Percentiles rank a stretch among this genome's conserved stretches.
These are phyloP conservation scores for Vigna radiata DNA, from an alignment of 306 rosid species.

Conservation along the genomic window DNA sequence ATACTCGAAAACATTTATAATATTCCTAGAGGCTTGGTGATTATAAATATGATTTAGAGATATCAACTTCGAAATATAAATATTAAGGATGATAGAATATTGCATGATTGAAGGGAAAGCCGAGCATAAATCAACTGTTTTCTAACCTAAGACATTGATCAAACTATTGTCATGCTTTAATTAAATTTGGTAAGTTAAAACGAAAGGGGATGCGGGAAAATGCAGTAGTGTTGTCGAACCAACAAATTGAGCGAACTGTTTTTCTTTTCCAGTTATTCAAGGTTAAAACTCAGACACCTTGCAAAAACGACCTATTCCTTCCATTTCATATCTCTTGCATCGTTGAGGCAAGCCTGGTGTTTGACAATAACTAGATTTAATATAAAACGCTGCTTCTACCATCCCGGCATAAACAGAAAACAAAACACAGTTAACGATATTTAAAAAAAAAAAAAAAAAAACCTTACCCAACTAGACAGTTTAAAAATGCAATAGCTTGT, in stretches of 20 bases:
- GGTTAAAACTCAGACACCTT: slow-evolving; percentile 11
- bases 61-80: slow-evolving; percentile 26
- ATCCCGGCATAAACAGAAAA: neutral
- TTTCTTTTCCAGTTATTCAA: slow-evolving; percentile 24
- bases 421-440: neutral
- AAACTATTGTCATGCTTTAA: neutral
- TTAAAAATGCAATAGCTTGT: slow-evolving; percentile 61
- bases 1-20: slow-evolving; percentile 16
- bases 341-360: neutral
- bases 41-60: slow-evolving; percentile 7
- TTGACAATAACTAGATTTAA: slow-evolving; percentile 29
- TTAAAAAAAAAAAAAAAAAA: slow-evolving; percentile 18
- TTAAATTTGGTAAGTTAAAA: slow-evolving; percentile 26
- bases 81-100: slow-evolving; percentile 12
- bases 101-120: slow-evolving; percentile 24
- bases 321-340: slow-evolving; percentile 3
- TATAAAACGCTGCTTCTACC: slow-evolving; percentile 13
- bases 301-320: neutral
- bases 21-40: slow-evolving; percentile 16
- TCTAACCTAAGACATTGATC: slow-evolving; percentile 12
- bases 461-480: slow-evolving; percentile 69
- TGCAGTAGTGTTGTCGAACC: neutral
- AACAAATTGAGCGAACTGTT: slow-evolving; percentile 15
- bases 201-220: slow-evolving; percentile 16
- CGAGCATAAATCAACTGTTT: neutral